A percentile compares a stretch with the other conserved stretches of the same genome.
These are phyloP conservation scores for Microbotryum violaceum DNA, from an alignment of 1,284 basidiomycete genomes.

Conservation along the genomic window DNA sequence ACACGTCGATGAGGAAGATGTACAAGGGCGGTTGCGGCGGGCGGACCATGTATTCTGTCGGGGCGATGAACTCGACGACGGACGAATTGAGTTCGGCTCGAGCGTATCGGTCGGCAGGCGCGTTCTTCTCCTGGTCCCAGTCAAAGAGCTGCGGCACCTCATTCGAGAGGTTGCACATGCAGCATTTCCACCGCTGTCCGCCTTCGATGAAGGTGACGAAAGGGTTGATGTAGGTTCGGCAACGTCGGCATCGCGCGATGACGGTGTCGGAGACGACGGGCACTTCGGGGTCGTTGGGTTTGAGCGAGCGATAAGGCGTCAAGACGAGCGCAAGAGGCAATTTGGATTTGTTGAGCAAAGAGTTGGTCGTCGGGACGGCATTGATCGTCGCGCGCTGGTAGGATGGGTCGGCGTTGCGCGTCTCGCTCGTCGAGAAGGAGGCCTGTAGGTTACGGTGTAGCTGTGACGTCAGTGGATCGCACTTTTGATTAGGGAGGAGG, in stretches of 20 bases:
- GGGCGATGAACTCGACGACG: slow-evolving; percentile 93
- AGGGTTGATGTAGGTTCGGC: slow-evolving; percentile 97
- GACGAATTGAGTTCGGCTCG: slow-evolving; percentile 88
- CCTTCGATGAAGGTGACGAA: slow-evolving; percentile 98
- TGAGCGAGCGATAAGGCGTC: slow-evolving; percentile 79
- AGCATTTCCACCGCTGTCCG: slow-evolving; percentile 98
- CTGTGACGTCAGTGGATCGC: background rate
- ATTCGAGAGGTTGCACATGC: slow-evolving; percentile 98
- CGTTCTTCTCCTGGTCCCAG: slow-evolving; percentile 90
- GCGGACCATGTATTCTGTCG: slow-evolving; percentile 97
- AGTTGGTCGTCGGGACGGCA: slow-evolving; percentile 85
- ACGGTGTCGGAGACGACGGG: slow-evolving; percentile 88
- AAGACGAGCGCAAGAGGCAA: slow-evolving; percentile 84
- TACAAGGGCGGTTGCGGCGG: slow-evolving; percentile 96
- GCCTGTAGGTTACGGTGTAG: slow-evolving; percentile 40
- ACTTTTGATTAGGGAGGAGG: background rate
- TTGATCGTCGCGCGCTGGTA: slow-evolving; percentile 92
- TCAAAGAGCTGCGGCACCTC: slow-evolving; percentile 98
- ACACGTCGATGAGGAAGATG: slow-evolving; percentile 95
- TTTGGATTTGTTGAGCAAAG: slow-evolving; percentile 85
- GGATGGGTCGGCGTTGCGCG: slow-evolving; percentile 76
- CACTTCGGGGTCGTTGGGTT: slow-evolving; percentile 50
- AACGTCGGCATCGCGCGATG: slow-evolving; percentile 93
- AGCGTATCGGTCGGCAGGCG: slow-evolving; percentile 90
- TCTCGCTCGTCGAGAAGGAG: slow-evolving; percentile 68